A percentile compares a stretch with the other conserved stretches of the same genome.
phyloP scores from a whole-genome alignment of 345 rosid species.

The Camelina sativa region DNA sequence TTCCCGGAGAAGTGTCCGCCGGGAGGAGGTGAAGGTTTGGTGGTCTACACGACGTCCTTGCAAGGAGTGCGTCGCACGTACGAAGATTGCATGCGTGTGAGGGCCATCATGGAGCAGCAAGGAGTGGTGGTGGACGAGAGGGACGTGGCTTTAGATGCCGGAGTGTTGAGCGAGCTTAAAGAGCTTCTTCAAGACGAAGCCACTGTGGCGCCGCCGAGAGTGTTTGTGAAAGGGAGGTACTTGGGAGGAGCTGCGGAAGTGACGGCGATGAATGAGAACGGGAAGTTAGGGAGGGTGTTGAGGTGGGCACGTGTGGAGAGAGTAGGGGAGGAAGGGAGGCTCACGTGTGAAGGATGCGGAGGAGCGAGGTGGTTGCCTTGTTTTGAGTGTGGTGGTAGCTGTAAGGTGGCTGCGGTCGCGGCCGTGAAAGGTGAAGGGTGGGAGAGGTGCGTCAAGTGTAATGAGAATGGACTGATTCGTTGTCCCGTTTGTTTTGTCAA shows the following conservation, averaged over 20 bases:
- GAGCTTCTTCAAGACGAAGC: slow-evolving; percentile 58
- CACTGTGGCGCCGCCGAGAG: slow-evolving; percentile 61
- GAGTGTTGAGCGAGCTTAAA: slow-evolving; percentile 67
- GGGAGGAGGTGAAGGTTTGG: slow-evolving; percentile 62
- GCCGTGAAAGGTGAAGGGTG: slow-evolving; percentile 50
- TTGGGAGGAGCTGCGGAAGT: slow-evolving; percentile 81
- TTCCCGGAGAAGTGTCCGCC: slow-evolving; percentile 85
- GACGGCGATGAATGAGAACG: slow-evolving; percentile 70
- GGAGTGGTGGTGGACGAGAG: slow-evolving; percentile 80
- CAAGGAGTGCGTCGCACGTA: slow-evolving; percentile 81
- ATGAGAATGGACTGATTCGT: slow-evolving; percentile 81
- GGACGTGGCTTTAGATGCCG: slow-evolving; percentile 82
- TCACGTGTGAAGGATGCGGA: slow-evolving; percentile 85
- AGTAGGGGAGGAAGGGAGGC: slow-evolving; percentile 63
- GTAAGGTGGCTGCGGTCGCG: slow-evolving; percentile 58
- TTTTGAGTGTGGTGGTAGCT: slow-evolving; percentile 84
- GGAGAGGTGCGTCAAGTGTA: slow-evolving; percentile 73
- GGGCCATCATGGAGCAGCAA: slow-evolving; percentile 59
- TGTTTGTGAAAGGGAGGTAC: slow-evolving; percentile 84
- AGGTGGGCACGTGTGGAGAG: slow-evolving; percentile 66
- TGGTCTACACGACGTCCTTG: slow-evolving; percentile 88
- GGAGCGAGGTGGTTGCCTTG: slow-evolving; percentile 91
- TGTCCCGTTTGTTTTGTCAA: slow-evolving; percentile 68
- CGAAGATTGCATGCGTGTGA: slow-evolving; percentile 69
- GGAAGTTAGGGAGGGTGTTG: slow-evolving; percentile 68